These are phyloP conservation scores for Leonotis leonurus DNA, from an alignment of 257 asterid genomes.

Conservation along the genomic window DNA sequence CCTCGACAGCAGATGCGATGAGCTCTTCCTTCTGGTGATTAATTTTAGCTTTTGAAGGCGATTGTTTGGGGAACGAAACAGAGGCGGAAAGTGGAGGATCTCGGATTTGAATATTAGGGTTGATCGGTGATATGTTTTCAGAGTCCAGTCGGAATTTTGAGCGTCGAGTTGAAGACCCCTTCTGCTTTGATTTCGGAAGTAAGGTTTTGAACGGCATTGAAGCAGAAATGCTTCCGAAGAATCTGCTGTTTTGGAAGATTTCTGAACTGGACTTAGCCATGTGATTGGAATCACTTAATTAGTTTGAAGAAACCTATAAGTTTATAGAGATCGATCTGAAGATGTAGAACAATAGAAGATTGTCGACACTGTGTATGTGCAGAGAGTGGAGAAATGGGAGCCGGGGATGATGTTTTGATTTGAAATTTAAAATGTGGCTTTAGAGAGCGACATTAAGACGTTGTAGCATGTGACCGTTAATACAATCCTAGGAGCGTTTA, in stretches of 20 bases:
- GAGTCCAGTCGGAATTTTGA: conserved; percentile 32
- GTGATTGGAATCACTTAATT: too few species aligned
- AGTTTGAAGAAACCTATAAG: background rate
- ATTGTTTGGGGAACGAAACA: conserved; percentile 34
- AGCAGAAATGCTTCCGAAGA: conserved; percentile 59
- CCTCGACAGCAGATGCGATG: conserved; percentile 23
- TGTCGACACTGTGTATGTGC: too few species aligned
- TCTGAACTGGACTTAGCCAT: conserved; percentile 40
- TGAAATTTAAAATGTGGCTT: too few species aligned
- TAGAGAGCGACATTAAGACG: too few species aligned
- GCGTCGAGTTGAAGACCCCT: conserved; percentile 29
- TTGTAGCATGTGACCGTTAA: too few species aligned
- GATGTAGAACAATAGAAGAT: too few species aligned
- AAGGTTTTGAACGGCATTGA: conserved; percentile 55
- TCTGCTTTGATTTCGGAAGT: conserved; percentile 58
- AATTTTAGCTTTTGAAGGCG: conserved; percentile 27
- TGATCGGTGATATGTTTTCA: conserved; percentile 69
- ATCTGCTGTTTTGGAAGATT: conserved; percentile 48
- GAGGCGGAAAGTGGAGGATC: conserved; percentile 63
- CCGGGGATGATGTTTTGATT: too few species aligned
- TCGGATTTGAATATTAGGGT: conserved; percentile 58
- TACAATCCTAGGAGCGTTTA: too few species aligned
- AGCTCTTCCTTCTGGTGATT: conserved; percentile 21
- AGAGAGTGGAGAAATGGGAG: too few species aligned
- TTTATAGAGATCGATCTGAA: too few species aligned